phyloP scores from a whole-genome alignment of 2,329 filamentous ascomycete genomes.

The Fonsecaea multimorphosa region DNA sequence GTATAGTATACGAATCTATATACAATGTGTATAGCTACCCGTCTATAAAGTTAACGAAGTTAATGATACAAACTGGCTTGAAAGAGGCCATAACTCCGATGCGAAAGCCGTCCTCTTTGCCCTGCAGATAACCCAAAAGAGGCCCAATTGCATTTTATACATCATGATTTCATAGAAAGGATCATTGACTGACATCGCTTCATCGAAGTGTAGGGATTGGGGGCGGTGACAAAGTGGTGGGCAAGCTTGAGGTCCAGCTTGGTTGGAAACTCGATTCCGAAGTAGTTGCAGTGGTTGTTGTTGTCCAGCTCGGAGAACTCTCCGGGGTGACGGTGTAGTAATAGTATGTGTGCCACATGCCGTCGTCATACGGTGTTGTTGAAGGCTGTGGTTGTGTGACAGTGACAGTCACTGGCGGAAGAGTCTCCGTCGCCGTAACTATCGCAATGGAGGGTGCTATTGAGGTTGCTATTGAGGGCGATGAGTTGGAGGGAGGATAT shows the following conservation, averaged over 20 bases:
- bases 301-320: slow-evolving; percentile 12
- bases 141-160: background rate
- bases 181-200: background rate
- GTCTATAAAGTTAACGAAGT: too few species aligned
- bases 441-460: background rate
- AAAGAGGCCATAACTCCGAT: too few species aligned
- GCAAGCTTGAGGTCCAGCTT: background rate
- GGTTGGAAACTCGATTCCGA: background rate
- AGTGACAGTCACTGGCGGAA: slow-evolving; percentile 29
- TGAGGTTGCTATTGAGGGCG: background rate
- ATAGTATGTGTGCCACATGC: slow-evolving; percentile 44
- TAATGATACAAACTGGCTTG: too few species aligned
- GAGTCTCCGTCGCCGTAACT: slow-evolving; percentile 8
- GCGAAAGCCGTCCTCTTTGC: background rate
- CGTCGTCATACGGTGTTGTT: slow-evolving; percentile 41
- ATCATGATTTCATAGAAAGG: background rate
- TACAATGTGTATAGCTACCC: too few species aligned
- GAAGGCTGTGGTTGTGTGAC: slow-evolving; percentile 36
- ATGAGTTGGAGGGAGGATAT: background rate
- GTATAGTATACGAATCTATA: too few species aligned
- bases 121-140: background rate
- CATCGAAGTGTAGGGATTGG: background rate
- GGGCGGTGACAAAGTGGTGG: background rate
- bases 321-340: slow-evolving; percentile 31
- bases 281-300: slow-evolving; percentile 1